These are phyloP conservation scores for Trichosporon inkin DNA, from an alignment of 1,284 basidiomycete genomes.

Conservation along the genomic window DNA sequence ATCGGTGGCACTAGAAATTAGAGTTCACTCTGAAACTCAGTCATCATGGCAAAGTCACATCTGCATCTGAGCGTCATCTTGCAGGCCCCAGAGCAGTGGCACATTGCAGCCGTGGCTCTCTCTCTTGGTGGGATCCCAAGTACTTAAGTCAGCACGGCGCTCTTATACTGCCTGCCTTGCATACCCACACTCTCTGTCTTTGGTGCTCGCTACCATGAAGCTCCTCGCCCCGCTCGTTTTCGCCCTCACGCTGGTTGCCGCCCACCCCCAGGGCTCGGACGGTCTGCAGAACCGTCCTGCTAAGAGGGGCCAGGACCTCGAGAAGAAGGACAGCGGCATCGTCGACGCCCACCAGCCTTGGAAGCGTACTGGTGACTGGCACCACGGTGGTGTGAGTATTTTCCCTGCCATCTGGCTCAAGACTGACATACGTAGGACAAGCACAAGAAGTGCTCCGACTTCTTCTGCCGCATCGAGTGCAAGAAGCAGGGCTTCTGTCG, in stretches of 20 bases:
- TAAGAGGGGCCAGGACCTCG: neutral
- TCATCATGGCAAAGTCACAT: neutral
- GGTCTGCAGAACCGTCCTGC: neutral
- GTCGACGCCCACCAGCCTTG: neutral
- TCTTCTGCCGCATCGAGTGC: neutral
- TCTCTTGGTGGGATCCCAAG: neutral
- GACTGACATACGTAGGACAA: neutral
- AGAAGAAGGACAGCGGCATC: neutral
- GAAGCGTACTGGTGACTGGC: slow-evolving; percentile 7
- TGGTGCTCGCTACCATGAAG: neutral
- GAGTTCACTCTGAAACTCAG: slow-evolving; percentile 5
- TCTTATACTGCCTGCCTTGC: neutral
- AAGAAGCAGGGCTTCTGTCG: slow-evolving; percentile 6
- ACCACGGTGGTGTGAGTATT: neutral
- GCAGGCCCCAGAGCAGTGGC: no score
- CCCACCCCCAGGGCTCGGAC: neutral
- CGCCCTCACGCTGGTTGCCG: neutral
- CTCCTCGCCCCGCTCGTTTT: neutral
- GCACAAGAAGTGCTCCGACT: neutral
- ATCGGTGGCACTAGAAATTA: slow-evolving; percentile 1
- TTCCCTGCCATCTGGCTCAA: neutral
- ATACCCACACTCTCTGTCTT: neutral
- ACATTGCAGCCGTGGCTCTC: no score
- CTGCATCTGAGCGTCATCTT: neutral
- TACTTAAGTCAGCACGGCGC: neutral